Conservation (phyloP, 805 yeast species). For the Nakazawaea peltata region DNA sequence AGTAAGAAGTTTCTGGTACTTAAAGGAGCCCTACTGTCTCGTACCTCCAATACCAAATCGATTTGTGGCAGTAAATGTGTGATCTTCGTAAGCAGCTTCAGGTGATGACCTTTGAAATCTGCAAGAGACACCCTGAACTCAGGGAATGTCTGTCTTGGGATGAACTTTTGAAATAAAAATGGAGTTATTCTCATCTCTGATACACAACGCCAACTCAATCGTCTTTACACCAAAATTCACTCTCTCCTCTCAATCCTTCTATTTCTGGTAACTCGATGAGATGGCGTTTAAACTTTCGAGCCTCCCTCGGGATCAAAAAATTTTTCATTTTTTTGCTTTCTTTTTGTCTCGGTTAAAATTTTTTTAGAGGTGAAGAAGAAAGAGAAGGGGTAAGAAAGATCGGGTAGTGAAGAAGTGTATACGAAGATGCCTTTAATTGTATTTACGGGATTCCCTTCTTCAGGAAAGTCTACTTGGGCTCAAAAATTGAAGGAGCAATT, state of each 20-base stretch:
- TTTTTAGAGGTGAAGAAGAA: too few relatives aligned
- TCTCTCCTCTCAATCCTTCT: too few relatives aligned
- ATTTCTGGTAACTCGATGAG: too few relatives aligned
- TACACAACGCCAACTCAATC: neutral
- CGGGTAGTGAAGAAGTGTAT: too few relatives aligned
- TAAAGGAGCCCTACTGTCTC: slow-evolving; percentile 88
- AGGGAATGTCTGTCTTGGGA: slow-evolving; percentile 72
- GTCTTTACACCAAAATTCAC: neutral
- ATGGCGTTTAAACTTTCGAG: too few relatives aligned
- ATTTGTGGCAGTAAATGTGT: slow-evolving; percentile 67
- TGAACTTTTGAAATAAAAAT: slow-evolving; percentile 25
- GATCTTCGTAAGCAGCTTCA: slow-evolving; percentile 63
- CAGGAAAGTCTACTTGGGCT: slow-evolving; percentile 81
- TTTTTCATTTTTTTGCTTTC: too few relatives aligned
- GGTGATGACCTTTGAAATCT: slow-evolving; percentile 89
- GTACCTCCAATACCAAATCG: slow-evolving; percentile 73
- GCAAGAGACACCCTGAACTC: slow-evolving; percentile 59
- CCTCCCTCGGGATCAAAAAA: too few relatives aligned
- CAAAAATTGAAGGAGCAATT: slow-evolving; percentile 40
- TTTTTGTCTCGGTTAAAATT: too few relatives aligned
- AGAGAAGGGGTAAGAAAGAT: too few relatives aligned
- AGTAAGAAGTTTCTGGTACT: slow-evolving; percentile 76
- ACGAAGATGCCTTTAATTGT: slow-evolving; percentile 91
- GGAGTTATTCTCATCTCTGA: too few relatives aligned
- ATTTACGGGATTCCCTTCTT: slow-evolving; percentile 77